Base-by-base conservation (phyloP, 2,329 filamentous ascomycete genomes). In the Aulographum hederae region DNA sequence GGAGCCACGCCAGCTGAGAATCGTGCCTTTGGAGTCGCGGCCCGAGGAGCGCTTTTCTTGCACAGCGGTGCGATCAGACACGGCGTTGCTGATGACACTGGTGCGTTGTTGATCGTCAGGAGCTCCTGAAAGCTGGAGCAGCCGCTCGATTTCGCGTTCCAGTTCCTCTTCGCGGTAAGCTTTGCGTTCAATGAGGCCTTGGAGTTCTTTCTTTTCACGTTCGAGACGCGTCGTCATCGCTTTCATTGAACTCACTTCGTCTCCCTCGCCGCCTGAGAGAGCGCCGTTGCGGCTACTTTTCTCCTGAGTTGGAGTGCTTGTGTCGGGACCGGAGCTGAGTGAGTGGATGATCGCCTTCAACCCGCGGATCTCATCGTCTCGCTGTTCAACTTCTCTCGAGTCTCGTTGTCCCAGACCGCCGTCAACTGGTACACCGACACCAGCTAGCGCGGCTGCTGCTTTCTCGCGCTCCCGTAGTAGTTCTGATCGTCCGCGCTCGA, bases 321-420 rank as follows among this genome's bases (percentile, higher is more conserved):
- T 12, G 17, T 31, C 39, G 12, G 39, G 34, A 41, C 81, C 81
- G 38, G 82, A 69, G 51, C 84, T 93, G 23, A 98, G 64, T 13
- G 82, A 93, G 55, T 95, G 86, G 37, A 98, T 95, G 48, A 98
- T 95, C 27, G 89, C 86, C 55, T 95, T 98, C 40, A 98, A 67
- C 29, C 89, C 89, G 38, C 86, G 71, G 46, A 98, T 95, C 58
- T 98, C 89, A 44, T 98, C 89, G 46, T 98, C 86, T 50, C 91
- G 89, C 48, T 92, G 79, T 48, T 91, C 84, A 18, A 95, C 56
- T 39, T 93, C 84, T 51, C 81, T 81, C 27, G 69, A 66, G 20
- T 31, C 30, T 13, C 18, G 2, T 5, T 21, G 15, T 21, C 52
- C 42, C 36, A 53, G 49, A 25, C 46, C 53, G 6, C 45, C 48